phyloP scores from a whole-genome alignment of 1,284 basidiomycete genomes.

The Ganoderma resinaceum region DNA sequence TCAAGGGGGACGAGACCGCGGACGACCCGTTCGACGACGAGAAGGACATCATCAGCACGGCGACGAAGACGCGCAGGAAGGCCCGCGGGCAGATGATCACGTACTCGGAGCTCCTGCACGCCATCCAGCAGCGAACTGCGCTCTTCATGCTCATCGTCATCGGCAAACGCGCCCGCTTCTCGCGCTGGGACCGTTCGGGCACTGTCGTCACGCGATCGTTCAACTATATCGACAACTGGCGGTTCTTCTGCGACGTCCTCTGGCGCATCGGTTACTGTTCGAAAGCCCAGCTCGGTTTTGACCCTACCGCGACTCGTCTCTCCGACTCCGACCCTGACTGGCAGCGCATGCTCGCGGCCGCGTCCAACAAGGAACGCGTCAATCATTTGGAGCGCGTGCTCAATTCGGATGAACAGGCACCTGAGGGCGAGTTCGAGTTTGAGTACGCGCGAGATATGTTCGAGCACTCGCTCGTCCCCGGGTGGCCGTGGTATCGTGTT shows the following conservation, averaged over 20 bases:
- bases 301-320: slow-evolving; percentile 11
- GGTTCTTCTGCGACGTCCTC: slow-evolving; percentile 11
- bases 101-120: not conserved
- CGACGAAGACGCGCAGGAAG: not conserved
- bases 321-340: not conserved
- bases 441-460: slow-evolving; percentile 8
- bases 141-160: slow-evolving; percentile 15
- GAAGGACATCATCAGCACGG: not conserved
- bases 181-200: slow-evolving; percentile 15
- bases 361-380: not conserved
- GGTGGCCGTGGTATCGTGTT: not conserved
- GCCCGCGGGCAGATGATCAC: slow-evolving; percentile 9
- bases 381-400: not conserved
- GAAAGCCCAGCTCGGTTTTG: slow-evolving; percentile 37
- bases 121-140: slow-evolving; percentile 1
- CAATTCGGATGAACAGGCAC: not conserved
- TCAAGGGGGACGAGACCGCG: not conserved
- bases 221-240: slow-evolving; percentile 7
- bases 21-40: slow-evolving; percentile 9
- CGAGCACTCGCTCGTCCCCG: not conserved
- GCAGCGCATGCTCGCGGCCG: not conserved
- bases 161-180: not conserved
- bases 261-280: slow-evolving; percentile 35
- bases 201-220: slow-evolving; percentile 4
- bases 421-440: slow-evolving; percentile 9